Evolutionary conservation across 2,329 filamentous ascomycete species (phyloP).

Genomic region (Lecanicillium sp.): DNA sequence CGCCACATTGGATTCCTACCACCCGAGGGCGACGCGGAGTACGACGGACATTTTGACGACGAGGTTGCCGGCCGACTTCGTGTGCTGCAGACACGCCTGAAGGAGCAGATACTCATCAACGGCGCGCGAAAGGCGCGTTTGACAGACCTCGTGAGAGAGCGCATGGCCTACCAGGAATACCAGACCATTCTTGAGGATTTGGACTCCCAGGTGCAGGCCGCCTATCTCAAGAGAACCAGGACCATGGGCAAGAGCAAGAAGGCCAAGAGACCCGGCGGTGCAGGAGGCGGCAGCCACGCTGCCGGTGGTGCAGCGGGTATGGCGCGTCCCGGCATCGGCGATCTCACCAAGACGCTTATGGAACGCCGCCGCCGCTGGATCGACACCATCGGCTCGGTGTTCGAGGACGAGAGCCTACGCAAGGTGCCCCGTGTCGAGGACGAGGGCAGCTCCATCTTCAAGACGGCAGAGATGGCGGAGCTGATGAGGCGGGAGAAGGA

Average conservation of each 20-base stretch:
- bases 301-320: conserved; percentile 49
- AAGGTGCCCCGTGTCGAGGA: conserved; percentile 64
- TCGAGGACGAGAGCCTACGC: conserved; percentile 72
- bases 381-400: conserved; percentile 82
- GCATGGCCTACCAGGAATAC: conserved; percentile 95
- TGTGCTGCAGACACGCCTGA: conserved; percentile 73
- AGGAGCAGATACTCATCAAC: conserved; percentile 79
- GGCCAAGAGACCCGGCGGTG: conserved; percentile 71
- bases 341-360: conserved; percentile 87
- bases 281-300: conserved; percentile 63
- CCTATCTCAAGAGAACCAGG: conserved; percentile 91
- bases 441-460: conserved; percentile 65
- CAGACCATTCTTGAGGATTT: conserved; percentile 94
- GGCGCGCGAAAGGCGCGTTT: conserved; percentile 84
- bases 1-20: conserved; percentile 84
- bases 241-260: conserved; percentile 94
- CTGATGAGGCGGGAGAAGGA: conserved; percentile 72
- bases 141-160: conserved; percentile 80
- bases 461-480: conserved; percentile 63
- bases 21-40: conserved; percentile 63
- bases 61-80: conserved; percentile 88
- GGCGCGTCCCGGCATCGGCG: conserved; percentile 76
- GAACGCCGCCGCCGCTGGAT: conserved; percentile 86
- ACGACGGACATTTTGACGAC: conserved; percentile 86
- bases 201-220: conserved; percentile 88